Base-by-base conservation (phyloP, 177 flowering plant species). In the Telopea speciosissima region DNA sequence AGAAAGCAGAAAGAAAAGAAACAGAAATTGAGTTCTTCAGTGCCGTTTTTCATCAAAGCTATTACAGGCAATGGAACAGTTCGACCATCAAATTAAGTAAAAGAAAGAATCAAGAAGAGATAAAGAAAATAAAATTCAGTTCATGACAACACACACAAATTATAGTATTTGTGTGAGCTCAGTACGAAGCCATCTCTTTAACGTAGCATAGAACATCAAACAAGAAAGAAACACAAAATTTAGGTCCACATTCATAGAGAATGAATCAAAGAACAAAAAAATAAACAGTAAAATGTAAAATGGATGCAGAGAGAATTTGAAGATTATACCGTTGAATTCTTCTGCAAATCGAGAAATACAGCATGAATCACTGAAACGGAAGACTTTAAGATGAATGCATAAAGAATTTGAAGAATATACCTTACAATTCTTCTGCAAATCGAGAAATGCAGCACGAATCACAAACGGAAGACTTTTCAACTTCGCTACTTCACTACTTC, bases 311-410 rank as follows among this genome's bases (percentile, higher is more conserved):
- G 9, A n/a, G n/a, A n/a, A n/a, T 2, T 31, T 2, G 5, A 31
- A 5, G 5, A 31, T 33, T 33, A 26, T 36, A 33, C 67, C 67
- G 16, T 65, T 24, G 5, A 31, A 31, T n/a, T n/a, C n/a, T n/a
- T 58, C 61, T 21, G 61, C 66, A 63, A 63, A 26, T 16, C n/a
- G 22, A 63, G 66, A 63, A 28, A 63, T 28, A 2, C 66, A 65
- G 36, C 23, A 33, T 9, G 67, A 65, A 65, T 65, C 49, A 65
- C 3, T 33, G 67, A 65, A 31, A 12, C 13, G 13, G 36, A 13
- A 36, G 9, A 11, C 19, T 33, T 33, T 1, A 14, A 33, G 45
- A 17, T 13, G 21, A 52, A 52, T 52, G 58, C 21, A 33, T 21
- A 16, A 52, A 52, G 58, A 52, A 52, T 5, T 36, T 3, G 9